These are phyloP conservation scores for Fraxinus quadrangulata DNA, from an alignment of 257 asterid genomes.

Conservation along the genomic window DNA sequence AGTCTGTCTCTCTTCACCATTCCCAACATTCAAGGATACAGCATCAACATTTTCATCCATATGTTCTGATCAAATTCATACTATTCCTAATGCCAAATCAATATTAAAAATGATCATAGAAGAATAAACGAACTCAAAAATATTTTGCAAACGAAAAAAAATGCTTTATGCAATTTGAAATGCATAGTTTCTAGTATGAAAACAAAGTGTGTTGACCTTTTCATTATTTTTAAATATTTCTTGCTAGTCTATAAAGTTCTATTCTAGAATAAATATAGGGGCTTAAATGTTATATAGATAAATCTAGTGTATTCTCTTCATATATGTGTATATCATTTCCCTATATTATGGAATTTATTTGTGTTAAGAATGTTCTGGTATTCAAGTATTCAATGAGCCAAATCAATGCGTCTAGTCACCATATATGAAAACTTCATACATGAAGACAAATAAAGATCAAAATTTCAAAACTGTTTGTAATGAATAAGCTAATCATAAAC, in stretches of 20 bases:
- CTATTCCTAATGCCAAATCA: neutral
- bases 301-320: neutral
- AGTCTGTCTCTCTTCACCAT: neutral
- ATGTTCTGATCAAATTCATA: neutral
- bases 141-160: neutral
- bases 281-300: neutral
- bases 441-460: neutral
- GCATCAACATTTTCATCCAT: neutral
- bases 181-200: neutral
- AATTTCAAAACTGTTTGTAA: neutral
- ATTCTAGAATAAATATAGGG: neutral
- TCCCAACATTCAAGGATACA: neutral
- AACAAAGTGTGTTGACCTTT: neutral
- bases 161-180: neutral
- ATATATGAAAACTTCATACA: neutral
- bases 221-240: neutral
- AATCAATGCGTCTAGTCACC: neutral
- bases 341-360: neutral
- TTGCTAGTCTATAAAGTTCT: neutral
- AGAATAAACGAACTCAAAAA: too few species aligned
- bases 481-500: neutral
- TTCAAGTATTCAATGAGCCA: neutral
- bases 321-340: neutral
- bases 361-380: neutral
- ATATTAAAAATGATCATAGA: neutral